Conservation (phyloP, 1,139 yeast species). For the Petasospora rhodanensis region DNA sequence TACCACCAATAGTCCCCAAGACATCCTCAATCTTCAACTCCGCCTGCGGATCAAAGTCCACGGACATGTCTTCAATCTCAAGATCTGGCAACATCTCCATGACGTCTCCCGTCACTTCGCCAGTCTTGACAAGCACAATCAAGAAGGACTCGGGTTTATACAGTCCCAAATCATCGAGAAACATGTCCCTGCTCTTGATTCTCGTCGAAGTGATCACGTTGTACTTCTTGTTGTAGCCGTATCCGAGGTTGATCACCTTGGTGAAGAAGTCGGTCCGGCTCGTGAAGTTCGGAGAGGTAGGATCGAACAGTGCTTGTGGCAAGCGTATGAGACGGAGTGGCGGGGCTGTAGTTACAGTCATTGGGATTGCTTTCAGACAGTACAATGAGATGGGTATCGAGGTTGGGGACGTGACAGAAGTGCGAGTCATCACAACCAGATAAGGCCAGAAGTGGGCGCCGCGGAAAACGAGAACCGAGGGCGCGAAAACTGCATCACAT, state of each 20-base stretch:
- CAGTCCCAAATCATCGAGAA: constrained; percentile 33
- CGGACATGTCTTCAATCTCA: constrained; percentile 8
- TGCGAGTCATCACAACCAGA: too few species aligned
- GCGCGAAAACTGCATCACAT: too few species aligned
- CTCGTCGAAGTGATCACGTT: constrained; percentile 41
- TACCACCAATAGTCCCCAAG: constrained; percentile 45
- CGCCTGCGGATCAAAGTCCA: constrained; percentile 27
- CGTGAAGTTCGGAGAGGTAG: too few species aligned
- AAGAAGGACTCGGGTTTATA: constrained; percentile 19
- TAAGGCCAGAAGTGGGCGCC: too few species aligned
- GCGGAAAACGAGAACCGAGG: too few species aligned
- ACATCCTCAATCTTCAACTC: constrained; percentile 21
- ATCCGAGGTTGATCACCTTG: constrained; percentile 40
- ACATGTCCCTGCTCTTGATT: constrained; percentile 30
- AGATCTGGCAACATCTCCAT: neutral
- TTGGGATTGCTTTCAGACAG: too few species aligned
- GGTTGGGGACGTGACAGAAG: too few species aligned
- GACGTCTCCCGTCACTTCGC: neutral
- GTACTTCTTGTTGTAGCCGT: constrained; percentile 41
- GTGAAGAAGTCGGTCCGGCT: constrained; percentile 9
- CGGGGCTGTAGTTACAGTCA: too few species aligned
- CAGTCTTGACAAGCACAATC: constrained; percentile 11
- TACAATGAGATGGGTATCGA: too few species aligned
- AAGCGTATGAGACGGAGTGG: too few species aligned
- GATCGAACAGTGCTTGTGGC: too few species aligned